Percentiles rank a stretch among this genome's conserved stretches.
Evolutionary conservation across 116 monocot species (phyloP).

Genomic region (Papilionanthe hybrid): DNA sequence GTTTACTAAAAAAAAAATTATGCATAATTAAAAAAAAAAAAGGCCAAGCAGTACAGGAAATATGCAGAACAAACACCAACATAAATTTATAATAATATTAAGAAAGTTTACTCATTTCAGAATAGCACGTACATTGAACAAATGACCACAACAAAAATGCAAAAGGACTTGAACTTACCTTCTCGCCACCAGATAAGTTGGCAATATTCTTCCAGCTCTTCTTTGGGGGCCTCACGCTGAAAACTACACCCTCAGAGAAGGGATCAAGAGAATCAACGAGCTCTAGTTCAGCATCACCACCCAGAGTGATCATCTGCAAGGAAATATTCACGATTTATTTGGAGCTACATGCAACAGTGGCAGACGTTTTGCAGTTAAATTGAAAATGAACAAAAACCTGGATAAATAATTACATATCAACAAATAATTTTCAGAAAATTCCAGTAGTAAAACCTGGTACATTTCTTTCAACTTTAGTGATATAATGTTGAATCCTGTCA

Average conservation of each 20-base stretch:
- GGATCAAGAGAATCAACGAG: slow-evolving; percentile 99
- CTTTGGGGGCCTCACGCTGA: slow-evolving; percentile 96
- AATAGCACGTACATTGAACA: background rate
- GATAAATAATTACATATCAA: background rate
- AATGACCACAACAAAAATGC: background rate
- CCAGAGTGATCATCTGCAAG: slow-evolving; percentile 93
- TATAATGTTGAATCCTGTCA: slow-evolving; percentile 94
- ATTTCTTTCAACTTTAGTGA: slow-evolving; percentile 97
- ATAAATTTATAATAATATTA: too few relatives aligned
- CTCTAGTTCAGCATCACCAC: slow-evolving; percentile 97
- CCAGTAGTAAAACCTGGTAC: slow-evolving; percentile 73
- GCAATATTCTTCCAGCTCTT: slow-evolving; percentile 99
- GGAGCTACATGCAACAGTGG: background rate
- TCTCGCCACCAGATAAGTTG: slow-evolving; percentile 95
- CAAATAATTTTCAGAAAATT: slow-evolving; percentile 1
- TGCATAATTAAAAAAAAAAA: too few relatives aligned
- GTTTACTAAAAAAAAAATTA: too few relatives aligned
- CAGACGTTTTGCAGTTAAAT: background rate
- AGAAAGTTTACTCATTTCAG: too few relatives aligned
- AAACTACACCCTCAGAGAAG: slow-evolving; percentile 97
- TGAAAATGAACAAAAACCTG: background rate
- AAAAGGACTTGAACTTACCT: slow-evolving; percentile 30
- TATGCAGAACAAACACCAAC: too few relatives aligned
- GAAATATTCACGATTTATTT: background rate
- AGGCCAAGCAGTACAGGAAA: too few relatives aligned